Base-by-base conservation (phyloP, 73 alveolate genomes). In the Paramecium pentaurelia region DNA sequence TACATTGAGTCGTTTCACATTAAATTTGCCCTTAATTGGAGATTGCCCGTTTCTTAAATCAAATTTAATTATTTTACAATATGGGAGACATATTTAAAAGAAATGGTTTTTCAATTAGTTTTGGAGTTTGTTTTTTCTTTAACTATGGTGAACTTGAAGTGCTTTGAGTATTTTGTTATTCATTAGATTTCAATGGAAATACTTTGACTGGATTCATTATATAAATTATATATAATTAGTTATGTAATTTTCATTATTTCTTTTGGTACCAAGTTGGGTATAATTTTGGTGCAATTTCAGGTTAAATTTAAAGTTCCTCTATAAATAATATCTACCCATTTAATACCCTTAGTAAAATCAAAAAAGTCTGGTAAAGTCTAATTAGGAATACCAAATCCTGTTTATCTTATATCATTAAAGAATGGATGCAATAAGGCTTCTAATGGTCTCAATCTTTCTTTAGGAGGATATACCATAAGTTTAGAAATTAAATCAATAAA, bases 401-500 rank as follows among this genome's bases (percentile, higher is more conserved):
- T 75, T 14, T 25, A 20, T 87, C 98, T 89, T 18, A 96, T 86
- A 38, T 97, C 99, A 91, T 97, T 98, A 91, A 96, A 97, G 93
- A 94, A 96, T 25, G 99, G 99, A 94, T 97, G 99, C 12, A 80
- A 51, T 58, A 97, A 90, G 36, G 97, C 97, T 92, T 97, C 96
- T 18, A 95, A 75, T 7, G 99, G 99, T 38, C 86, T 90, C 37
- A 95, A 83, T 90, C 99, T 95, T 47, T 93, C 91, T 32, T 59
- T 90, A 3, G 99, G 99, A 73, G 94, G 95, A 88, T 97, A 97
- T 18, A 95, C 97, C 30, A 97, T 75, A 8, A 97, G 88, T 40
- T 95, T 95, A 36, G 97, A 92, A 68, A 97, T 95, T 40, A 93
- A 87, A 93, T 95, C 97, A 44, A 95, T 89, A 88, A 58, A 92